Base-by-base conservation (phyloP, 495 filamentous ascomycete species). In the Neurospora sp. region DNA sequence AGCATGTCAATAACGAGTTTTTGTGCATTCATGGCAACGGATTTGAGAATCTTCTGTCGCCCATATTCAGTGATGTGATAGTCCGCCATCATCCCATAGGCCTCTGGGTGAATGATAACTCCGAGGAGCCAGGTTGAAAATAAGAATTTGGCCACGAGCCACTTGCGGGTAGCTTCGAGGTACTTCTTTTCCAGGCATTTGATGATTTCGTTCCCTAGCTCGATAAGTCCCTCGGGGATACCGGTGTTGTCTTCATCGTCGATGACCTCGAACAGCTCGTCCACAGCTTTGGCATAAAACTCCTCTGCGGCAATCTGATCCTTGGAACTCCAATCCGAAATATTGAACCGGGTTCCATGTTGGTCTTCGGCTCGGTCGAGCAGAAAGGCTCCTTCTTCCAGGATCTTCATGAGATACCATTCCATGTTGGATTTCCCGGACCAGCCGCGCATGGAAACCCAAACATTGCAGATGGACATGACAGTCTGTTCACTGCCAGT, bases 51-150 rank as follows among this genome's bases (percentile, higher is more conserved):
- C 80, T 92, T 93, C 77, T 97, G 90, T 70, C 96, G 89, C 31
- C 93, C 94, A 82, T 94, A 92, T 78, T 97, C 93, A 38, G 90
- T 92, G 76, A 99, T 93, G 81, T 97, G 92, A 78, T 97, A 92
- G 74, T 96, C 93, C 73, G 92, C 87, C 86, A 98, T 90, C 81
- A 98, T 91, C 69, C 93, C 94, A 73, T 94, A 91, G 38, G 89
- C 90, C 89, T 99, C 96, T 4, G 96, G 96, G 78, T 94, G 92
- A 69, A 93, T 92, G 75, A 99, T 87, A 69, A 93, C 92, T 75
- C 92, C 91, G 48, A 92, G 88, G 40, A 99, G 85, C 82, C 93
- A 97, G 59, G 90, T 91, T 39, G 92, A 91, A 79, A 98, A 97
- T 76, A 97, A 91, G 91, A 94, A 99, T 78, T 94, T 94, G 70